phyloP scores from a whole-genome alignment of 768 basidiomycete species.

The Termitomyces heimii region DNA sequence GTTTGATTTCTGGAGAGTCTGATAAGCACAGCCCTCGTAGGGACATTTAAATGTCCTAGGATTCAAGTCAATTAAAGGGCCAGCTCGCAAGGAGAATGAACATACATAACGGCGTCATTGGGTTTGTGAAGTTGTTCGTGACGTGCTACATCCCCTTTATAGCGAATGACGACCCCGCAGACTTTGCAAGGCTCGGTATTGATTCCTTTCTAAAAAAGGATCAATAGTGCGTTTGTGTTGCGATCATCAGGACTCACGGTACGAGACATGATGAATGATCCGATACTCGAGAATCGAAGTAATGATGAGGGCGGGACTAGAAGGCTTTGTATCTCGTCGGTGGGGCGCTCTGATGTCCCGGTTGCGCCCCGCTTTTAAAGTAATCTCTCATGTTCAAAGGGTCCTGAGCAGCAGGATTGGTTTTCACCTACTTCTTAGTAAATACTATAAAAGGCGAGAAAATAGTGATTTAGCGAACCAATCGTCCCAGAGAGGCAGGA shows the following conservation, averaged over 20 bases:
- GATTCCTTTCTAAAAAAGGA: conserved; percentile 9
- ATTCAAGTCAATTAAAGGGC: neutral
- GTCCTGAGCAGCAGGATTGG: conserved; percentile 2
- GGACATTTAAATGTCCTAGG: conserved; percentile 25
- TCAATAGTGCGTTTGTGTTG: neutral
- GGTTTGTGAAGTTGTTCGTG: conserved; percentile 14
- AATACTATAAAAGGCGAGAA: conserved; percentile 14
- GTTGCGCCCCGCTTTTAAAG: neutral
- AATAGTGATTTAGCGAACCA: conserved; percentile 10
- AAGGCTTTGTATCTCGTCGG: neutral
- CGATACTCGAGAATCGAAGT: neutral
- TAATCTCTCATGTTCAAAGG: neutral
- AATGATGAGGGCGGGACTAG: neutral
- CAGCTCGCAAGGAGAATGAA: neutral
- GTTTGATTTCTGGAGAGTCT: conserved; percentile 25
- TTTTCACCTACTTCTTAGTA: conserved; percentile 12
- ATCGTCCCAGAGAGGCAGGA: conserved; percentile 13
- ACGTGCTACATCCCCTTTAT: conserved; percentile 15
- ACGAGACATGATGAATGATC: conserved; percentile 12
- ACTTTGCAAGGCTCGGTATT: conserved; percentile 15
- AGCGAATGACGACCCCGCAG: conserved; percentile 15
- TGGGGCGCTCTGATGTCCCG: neutral
- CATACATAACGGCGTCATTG: neutral
- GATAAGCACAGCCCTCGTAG: conserved; percentile 19
- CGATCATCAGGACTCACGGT: conserved; percentile 3